Conservation (phyloP, 2,329 filamentous ascomycete genomes). For the Orbilia blumenaviensis region DNA sequence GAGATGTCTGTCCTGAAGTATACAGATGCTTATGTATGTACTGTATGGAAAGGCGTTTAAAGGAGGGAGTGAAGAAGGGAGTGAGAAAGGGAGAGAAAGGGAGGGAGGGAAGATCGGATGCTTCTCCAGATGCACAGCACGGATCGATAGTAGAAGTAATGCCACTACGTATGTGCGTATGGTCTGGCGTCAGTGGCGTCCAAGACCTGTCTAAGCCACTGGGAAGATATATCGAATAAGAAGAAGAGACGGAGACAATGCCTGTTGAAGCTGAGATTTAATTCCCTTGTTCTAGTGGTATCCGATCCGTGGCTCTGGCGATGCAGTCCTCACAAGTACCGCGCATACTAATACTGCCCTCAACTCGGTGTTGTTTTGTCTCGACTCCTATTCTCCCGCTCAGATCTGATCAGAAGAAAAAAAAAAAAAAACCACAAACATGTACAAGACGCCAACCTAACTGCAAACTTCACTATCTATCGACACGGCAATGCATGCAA, state of each 20-base stretch:
- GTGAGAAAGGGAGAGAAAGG: not conserved
- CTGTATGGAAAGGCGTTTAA: not conserved
- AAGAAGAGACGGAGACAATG: no score
- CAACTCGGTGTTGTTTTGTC: slow-evolving; percentile 6
- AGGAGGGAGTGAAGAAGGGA: not conserved
- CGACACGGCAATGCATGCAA: slow-evolving; percentile 15
- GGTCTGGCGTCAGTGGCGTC: slow-evolving; percentile 7
- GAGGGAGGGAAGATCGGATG: slow-evolving; percentile 5
- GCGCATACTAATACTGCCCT: no score
- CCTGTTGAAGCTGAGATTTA: not conserved
- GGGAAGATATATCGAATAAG: no score
- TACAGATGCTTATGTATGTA: no score
- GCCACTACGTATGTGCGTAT: no score
- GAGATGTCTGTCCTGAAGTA: not conserved
- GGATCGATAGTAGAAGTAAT: not conserved
- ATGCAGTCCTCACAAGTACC: no score
- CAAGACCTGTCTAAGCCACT: not conserved
- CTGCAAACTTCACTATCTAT: not conserved
- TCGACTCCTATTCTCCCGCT: slow-evolving; percentile 44
- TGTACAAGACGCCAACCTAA: slow-evolving; percentile 14
- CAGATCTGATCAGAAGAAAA: no score
- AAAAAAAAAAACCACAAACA: no score
- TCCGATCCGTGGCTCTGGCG: not conserved
- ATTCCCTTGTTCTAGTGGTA: not conserved
- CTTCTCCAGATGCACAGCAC: slow-evolving; percentile 4